These are phyloP conservation scores for Calonectria pauciramosa DNA, from an alignment of 2,329 filamentous ascomycete species.

Conservation along the genomic window DNA sequence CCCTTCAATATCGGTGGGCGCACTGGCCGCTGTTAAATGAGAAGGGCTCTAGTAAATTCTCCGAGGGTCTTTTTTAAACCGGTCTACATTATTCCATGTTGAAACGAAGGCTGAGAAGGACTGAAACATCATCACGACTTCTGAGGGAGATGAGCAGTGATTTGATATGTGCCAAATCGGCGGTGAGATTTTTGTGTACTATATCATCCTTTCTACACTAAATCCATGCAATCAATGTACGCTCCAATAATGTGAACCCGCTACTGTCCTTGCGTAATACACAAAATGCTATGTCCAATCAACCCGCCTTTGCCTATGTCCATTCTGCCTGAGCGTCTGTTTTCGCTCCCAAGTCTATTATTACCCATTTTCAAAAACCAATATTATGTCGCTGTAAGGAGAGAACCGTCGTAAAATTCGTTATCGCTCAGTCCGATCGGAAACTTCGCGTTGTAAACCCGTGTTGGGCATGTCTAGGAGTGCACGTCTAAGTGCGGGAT, in stretches of 20 bases:
- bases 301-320: constrained; percentile 34
- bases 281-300: constrained; percentile 11
- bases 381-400: constrained; percentile 23
- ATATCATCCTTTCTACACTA: constrained; percentile 41
- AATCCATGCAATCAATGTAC: constrained; percentile 31
- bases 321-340: constrained; percentile 38
- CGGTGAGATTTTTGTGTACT: constrained; percentile 28
- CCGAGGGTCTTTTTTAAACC: neutral
- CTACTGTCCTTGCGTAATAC: constrained; percentile 28
- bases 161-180: constrained; percentile 19
- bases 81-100: neutral
- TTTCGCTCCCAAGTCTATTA: constrained; percentile 41
- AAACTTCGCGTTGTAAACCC: constrained; percentile 17
- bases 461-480: neutral
- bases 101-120: neutral
- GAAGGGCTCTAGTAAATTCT: neutral
- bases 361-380: constrained; percentile 22
- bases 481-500: neutral
- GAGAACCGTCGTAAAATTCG: constrained; percentile 44
- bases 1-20: neutral
- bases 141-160: neutral
- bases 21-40: neutral
- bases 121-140: neutral
- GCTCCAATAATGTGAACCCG: constrained; percentile 37
- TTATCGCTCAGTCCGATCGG: constrained; percentile 32